Evolutionary conservation across 75 land plant genomes (phyloP).

Genomic region (Cunninghamia lanceolata): DNA sequence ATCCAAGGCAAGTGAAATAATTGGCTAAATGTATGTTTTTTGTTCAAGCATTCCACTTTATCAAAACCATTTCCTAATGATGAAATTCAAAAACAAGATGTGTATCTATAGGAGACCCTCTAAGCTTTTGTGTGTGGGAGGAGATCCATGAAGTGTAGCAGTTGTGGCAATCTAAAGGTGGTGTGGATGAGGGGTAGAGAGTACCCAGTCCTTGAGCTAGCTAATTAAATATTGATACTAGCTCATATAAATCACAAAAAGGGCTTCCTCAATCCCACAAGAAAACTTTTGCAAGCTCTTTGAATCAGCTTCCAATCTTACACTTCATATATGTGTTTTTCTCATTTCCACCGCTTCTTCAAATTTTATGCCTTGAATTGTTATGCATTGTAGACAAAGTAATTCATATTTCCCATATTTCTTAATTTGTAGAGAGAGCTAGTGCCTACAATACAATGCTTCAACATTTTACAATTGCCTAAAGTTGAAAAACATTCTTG

Average conservation of each 20-base stretch:
- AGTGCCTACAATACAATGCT: too few species aligned
- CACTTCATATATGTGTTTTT: too few species aligned
- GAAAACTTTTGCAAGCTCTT: not conserved
- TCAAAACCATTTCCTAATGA: too few species aligned
- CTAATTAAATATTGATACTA: not conserved
- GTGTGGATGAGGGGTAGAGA: not conserved
- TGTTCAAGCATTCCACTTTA: not conserved
- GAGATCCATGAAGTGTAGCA: not conserved
- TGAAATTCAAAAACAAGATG: not conserved
- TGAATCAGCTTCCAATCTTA: not conserved
- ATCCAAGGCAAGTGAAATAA: not conserved
- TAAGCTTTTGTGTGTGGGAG: not conserved
- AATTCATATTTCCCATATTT: too few species aligned
- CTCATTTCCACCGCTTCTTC: too few species aligned
- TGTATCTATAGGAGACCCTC: not conserved
- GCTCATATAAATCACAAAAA: not conserved
- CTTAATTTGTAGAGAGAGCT: too few species aligned
- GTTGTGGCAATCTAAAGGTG: not conserved
- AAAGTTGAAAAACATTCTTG: too few species aligned
- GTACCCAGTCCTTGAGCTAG: not conserved
- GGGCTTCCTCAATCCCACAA: not conserved
- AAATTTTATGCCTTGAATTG: too few species aligned
- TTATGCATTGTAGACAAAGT: too few species aligned
- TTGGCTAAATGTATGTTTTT: too few species aligned
- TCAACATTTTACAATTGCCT: too few species aligned